These are phyloP conservation scores for Paecilomyces dactylethromorphus DNA, from an alignment of 2,329 filamentous ascomycete species.

Conservation along the genomic window DNA sequence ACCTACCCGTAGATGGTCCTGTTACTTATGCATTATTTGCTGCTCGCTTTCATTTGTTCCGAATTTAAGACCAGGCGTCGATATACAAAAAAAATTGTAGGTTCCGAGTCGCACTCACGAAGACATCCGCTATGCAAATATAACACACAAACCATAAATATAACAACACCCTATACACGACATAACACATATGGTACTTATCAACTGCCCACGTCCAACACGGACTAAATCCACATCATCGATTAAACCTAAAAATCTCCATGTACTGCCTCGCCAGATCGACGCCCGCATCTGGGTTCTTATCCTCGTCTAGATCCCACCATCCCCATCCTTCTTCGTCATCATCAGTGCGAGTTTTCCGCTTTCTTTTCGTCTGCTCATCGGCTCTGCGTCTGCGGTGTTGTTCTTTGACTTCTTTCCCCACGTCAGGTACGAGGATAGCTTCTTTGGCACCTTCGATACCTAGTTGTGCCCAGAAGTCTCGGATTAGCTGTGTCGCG, in stretches of 20 bases:
- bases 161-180: not conserved
- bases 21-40: no score
- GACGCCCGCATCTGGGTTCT: slow-evolving; percentile 27
- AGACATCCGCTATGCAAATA: not conserved
- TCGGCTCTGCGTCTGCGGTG: slow-evolving; percentile 6
- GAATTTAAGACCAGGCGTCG: no score
- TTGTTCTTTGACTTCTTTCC: slow-evolving; percentile 29
- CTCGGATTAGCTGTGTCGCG: slow-evolving; percentile 30
- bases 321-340: slow-evolving; percentile 8
- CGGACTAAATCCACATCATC: slow-evolving; percentile 13
- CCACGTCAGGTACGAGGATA: slow-evolving; percentile 35
- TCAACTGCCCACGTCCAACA: not conserved
- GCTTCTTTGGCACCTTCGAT: slow-evolving; percentile 33
- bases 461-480: slow-evolving; percentile 34
- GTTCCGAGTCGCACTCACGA: not conserved
- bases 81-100: no score
- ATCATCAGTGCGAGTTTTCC: slow-evolving; percentile 9
- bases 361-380: slow-evolving; percentile 8
- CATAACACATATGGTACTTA: not conserved
- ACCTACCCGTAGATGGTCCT: no score
- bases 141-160: not conserved
- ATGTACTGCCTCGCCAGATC: slow-evolving; percentile 41
- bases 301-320: slow-evolving; percentile 19
- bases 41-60: no score
- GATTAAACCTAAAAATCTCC: slow-evolving; percentile 39